Evolutionary conservation across 2,329 filamentous ascomycete species (phyloP), one percentile per base, ranked within the genome.

Genomic region (Fusarium sororula): DNA sequence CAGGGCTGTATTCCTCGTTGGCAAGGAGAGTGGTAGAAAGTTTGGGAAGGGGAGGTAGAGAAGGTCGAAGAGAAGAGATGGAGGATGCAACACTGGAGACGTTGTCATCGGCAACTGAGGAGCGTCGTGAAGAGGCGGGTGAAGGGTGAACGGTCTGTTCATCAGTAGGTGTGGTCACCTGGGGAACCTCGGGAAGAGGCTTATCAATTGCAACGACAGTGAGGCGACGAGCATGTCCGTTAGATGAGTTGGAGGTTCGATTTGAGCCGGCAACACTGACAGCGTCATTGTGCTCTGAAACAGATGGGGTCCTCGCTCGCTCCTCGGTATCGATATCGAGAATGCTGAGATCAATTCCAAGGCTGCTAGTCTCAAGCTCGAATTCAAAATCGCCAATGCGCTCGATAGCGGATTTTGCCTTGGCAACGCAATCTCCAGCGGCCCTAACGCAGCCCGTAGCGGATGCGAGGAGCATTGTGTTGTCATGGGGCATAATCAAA

Each of bases 361-460:
- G 82, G 37, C 86, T 82, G 72, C 79, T 82, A 24, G 83, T 84
- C 74, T 93, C 90, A 62, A 93, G 87, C 80, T 97, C 94, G 75
- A 95, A 90, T 81, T 98, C 95, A 74, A 98, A 97, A 81, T 98
- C 95, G 26, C 95, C 95, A 72, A 96, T 94, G 69, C 93, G 89
- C 82, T 98, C 95, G 66, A 99, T 92, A 50, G 97, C 91, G 80
- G 90, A 88, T 78, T 94, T 94, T 17, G 95, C 93, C 83, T 95
- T 96, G 12, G 93, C 92, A 26, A 98, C 93, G 81, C 96, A 98
- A 76, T 98, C 95, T 45, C 96, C 96, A 50, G 95, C 95, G 28
- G 94, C 93, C 75, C 94, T 92, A 32, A 99, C 95, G 80, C 95
- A 98, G 68, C 90, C 91, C 12, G 95, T 98, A 14, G 95, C 95